Evolutionary conservation across 2,329 filamentous ascomycete species (phyloP), one percentile per base, ranked within the genome.

Genomic region (Dactylellina haptotyla): DNA sequence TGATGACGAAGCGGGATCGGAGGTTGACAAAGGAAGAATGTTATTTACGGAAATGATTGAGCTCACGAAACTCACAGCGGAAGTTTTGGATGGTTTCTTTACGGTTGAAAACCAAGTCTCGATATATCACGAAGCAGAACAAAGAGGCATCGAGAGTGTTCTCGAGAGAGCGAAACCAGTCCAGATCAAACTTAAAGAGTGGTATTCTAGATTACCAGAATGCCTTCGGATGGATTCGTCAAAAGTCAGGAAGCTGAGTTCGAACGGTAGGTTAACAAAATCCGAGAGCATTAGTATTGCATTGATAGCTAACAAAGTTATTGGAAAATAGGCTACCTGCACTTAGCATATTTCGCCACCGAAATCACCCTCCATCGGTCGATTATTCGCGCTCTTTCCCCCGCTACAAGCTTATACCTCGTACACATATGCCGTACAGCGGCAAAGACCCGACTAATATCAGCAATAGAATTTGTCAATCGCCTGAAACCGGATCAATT

Each of bases 381-480:
- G 77, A 97, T 97, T 78, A 91, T 97, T 70, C 89, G 93, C 57
- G 93, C 92, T 0, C 85, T 97, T 43, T 84, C 85, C 41, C 81
- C 83, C 0, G 81, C 82, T 14, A 80, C 45, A 79, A 83, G 18
- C 80, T 83, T 9, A 66, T 96, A 97, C 78, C 88, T 96, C 54
- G 87, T 93, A 63, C 92, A 96, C 81, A 97, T 97, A 77, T 97
- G 93, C 81, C 92, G 94, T 59, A 93, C 90, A 66, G 94, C 94
- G 2, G 94, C 94, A 59, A 97, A 97, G 81, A 96, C 94, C 0
- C 90, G 94, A 4, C 86, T 98, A 32, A 97, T 97, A 79, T 96
- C 91, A 20, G 93, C 93, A 75, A 96, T 98, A 91, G 94, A 98
- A 80, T 97, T 97, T 81, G 93, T 97, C 78, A 97, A 97, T 81